A percentile compares a stretch with the other conserved stretches of the same genome.
phyloP scores from a whole-genome alignment of 129 eudicot species.

The Solidago caesia region DNA sequence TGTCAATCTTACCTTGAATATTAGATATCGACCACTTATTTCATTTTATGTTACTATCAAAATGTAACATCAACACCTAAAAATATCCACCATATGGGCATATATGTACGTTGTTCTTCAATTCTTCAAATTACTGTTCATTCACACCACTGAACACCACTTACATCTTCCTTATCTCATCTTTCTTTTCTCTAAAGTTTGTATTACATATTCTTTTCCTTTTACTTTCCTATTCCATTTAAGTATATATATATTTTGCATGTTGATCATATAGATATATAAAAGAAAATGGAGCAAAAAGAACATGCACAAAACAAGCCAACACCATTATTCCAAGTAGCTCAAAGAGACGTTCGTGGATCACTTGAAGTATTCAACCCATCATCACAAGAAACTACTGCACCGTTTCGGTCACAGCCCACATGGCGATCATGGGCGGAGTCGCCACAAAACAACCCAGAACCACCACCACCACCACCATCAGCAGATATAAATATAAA shows the following conservation, averaged over 20 bases:
- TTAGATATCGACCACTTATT: not conserved
- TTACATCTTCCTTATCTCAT: conserved; percentile 21
- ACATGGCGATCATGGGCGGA: conserved; percentile 58
- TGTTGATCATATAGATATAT: conserved; percentile 28
- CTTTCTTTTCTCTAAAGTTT: conserved; percentile 5
- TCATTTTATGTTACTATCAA: conserved; percentile 26
- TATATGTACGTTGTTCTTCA: conserved; percentile 14
- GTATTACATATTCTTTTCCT: not conserved
- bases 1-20: conserved; percentile 18
- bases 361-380: conserved; percentile 96
- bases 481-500: not conserved
- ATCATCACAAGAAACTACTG: conserved; percentile 34
- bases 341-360: conserved; percentile 74
- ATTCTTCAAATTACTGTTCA: conserved; percentile 11
- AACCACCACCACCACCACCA: conserved; percentile 20
- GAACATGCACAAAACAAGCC: conserved; percentile 41
- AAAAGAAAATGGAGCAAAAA: conserved; percentile 44
- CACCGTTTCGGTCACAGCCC: conserved; percentile 43
- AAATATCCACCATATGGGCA: conserved; percentile 27
- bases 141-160: conserved; percentile 8
- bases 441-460: conserved; percentile 31
- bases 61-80: conserved; percentile 20
- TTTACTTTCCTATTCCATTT: not conserved
- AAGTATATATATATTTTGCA: conserved; percentile 10
- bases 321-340: conserved; percentile 38